Conservation (phyloP, 1,139 yeast species). For the Diutina neorugosa region DNA sequence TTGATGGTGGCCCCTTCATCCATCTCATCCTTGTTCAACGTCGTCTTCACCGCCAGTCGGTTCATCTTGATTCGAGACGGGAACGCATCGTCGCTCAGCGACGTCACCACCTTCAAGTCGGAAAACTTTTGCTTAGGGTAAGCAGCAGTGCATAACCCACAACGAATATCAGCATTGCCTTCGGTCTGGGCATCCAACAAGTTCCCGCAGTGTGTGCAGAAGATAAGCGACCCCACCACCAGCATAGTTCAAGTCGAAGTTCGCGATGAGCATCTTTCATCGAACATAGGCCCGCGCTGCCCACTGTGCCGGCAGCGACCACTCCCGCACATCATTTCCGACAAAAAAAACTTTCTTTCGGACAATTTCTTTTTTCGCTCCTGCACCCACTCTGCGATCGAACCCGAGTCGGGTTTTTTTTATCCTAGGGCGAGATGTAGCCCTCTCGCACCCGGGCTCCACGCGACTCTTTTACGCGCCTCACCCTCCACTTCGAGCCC, state of each 20-base stretch:
- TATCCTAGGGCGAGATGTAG: not conserved
- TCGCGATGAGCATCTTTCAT: not conserved
- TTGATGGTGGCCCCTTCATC: slow-evolving; percentile 94
- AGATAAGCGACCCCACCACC: slow-evolving; percentile 87
- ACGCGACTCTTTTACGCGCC: not conserved
- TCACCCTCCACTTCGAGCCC: not conserved
- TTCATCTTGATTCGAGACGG: slow-evolving; percentile 76
- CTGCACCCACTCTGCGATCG: not conserved
- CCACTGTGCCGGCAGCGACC: too few relatives aligned
- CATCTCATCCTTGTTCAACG: slow-evolving; percentile 61
- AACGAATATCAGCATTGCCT: slow-evolving; percentile 31
- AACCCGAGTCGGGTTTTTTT: not conserved
- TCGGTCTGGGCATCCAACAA: slow-evolving; percentile 60
- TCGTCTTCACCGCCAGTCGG: slow-evolving; percentile 82
- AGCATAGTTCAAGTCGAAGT: slow-evolving; percentile 42
- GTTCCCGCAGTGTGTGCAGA: slow-evolving; percentile 91
- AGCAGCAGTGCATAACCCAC: slow-evolving; percentile 54
- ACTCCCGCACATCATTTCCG: not conserved
- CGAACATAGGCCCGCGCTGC: not conserved
- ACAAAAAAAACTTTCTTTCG: too few relatives aligned
- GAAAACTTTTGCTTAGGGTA: slow-evolving; percentile 53
- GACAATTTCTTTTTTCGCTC: not conserved
- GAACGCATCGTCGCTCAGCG: slow-evolving; percentile 82
- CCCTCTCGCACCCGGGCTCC: not conserved
- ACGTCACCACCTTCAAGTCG: slow-evolving; percentile 74